Base-by-base conservation (phyloP, 768 basidiomycete species). In the Serendipita sp. region DNA sequence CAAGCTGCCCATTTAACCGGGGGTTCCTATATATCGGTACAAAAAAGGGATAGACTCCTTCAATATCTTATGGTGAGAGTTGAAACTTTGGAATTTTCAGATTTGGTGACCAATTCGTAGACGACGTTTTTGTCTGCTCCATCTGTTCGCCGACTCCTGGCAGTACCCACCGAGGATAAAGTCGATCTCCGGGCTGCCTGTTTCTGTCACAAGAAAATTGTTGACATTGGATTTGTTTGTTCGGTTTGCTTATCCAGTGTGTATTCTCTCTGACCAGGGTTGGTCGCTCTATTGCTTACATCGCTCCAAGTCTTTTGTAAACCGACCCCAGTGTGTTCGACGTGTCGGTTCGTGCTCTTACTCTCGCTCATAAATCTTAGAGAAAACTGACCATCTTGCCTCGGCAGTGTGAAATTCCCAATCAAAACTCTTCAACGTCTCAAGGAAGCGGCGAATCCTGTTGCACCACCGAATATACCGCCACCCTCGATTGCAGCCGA, bases 111-210 rank as follows among this genome's bases (percentile, higher is more conserved):
- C 66, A 63, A 67, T 70, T 13, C 32, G 5, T 69, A 98, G 94
- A 92, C 94, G 85, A 83, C 89, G 32, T 96, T 85, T 74, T 78
- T 89, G 7, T 79, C 86, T 8, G 78, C 85, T 5, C 81, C 83
- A 1, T 77, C 85, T 4, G 81, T 95, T 63, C 85, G 93, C 48
- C 83, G 82, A 70, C 78, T 84, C 54, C 78, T 98, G 41, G 83
- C 88, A 0, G 84, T 90, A 23, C 95, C 95, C 1, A 90, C 90
- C 3, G 92, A 96, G 75, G 94, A 98, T 73, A 88, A 84, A 71
- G 87, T 98, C 66, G 96, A 98, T 74, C 95, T 98, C 72, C 83
- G 96, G 35, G 96, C 96, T 0, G 95, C 94, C 5, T 98, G 95
- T 72, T 98, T 99, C 78, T 99, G 96, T 76, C 96, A 98, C 75